Base-by-base conservation (phyloP, 768 basidiomycete species). In the Chiua virens region DNA sequence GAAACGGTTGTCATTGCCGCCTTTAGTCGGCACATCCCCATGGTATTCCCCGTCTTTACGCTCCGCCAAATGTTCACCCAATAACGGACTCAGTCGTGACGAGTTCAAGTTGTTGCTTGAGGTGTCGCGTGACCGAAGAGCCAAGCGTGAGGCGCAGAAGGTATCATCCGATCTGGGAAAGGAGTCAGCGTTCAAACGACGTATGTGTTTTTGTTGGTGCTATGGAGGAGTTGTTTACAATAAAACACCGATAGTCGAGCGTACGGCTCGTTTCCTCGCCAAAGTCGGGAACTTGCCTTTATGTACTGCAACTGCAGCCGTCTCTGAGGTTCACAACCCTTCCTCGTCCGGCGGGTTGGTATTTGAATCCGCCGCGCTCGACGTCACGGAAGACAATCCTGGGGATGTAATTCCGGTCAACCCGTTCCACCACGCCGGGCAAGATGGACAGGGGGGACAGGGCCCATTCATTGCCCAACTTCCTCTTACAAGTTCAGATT, bases 241-340 rank as follows among this genome's bases (percentile, higher is more conserved):
- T 30, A 18, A 39, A 23, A 23, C 45, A 34, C 37, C 34, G 53
- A n/a, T 60, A 89, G 86, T 79, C 59, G 86, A 87, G 66, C 79
- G 90, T 47, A 85, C 89, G 25, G 84, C 86, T 5, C 74, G 79
- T 51, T 91, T 92, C 72, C 71, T 91, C 23, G 86, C 84, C 52
- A 91, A 85, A 68, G 71, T 92, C 38, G 74, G 79, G 35, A 82
- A 82, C 10, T 30, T 11, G n/a, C 80, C 83, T 20, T 82, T 84
- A 3, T 84, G 81, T 8, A 79, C 84, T 10, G 76, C 79, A 10
- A 81, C 85, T 18, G 75, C 78, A 22, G 62, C 70, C 40, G 74
- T 76, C 13, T 82, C 87, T 11, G 82, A 82, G 66, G 87, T 81
- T 2, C 83, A 85, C 64, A 86, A 79, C 70, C 75, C 79, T 42